Conservation (phyloP, 179 eudicot species). For the Silene vulgaris region DNA sequence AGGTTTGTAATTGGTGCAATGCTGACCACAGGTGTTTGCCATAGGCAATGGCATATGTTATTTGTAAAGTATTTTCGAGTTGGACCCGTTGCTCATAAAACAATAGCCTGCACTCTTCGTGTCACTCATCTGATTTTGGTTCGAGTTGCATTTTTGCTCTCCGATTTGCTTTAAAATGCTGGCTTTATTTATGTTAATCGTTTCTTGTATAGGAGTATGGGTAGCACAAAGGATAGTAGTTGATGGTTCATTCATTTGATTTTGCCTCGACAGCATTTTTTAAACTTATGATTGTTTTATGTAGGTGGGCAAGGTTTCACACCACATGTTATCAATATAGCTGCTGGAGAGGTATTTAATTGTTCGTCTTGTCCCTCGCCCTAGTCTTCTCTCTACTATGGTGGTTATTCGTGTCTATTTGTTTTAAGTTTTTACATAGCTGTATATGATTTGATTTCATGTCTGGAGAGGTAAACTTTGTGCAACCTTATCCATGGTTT, state of each 20-base stretch:
- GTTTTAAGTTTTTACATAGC: neutral
- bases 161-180: neutral
- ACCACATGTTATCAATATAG: slow-evolving; percentile 58
- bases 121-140: neutral
- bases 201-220: neutral
- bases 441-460: neutral
- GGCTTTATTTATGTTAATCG: neutral
- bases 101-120: neutral
- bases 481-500: neutral
- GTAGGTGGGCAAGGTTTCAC: slow-evolving; percentile 77
- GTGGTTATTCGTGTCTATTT: neutral
- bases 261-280: neutral
- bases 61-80: too few species aligned
- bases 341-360: slow-evolving; percentile 66
- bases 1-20: neutral
- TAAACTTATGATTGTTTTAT: slow-evolving; percentile 15
- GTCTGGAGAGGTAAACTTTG: neutral
- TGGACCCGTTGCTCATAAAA: neutral
- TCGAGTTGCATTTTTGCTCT: neutral
- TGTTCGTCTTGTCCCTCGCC: neutral
- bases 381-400: neutral
- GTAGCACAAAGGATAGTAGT: neutral
- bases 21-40: neutral
- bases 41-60: too few species aligned
- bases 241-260: neutral